Percentiles rank a stretch among this genome's conserved stretches.
phyloP scores from a whole-genome alignment of 345 rosid species.

The Ceriops tagal region DNA sequence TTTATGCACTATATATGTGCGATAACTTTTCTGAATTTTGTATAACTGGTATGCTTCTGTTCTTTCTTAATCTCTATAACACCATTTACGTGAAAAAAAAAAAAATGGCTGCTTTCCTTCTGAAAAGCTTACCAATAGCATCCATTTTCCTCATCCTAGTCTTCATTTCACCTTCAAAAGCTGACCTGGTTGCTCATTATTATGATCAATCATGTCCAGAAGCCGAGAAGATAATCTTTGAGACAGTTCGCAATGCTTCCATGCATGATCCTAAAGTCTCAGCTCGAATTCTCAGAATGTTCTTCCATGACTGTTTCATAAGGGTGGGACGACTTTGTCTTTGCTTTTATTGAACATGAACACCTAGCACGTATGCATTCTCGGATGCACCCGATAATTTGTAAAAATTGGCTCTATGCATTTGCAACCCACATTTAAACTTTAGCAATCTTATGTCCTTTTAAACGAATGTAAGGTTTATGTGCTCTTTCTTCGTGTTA shows the following conservation, averaged over 20 bases:
- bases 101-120: constrained; percentile 27
- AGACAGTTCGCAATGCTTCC: constrained; percentile 57
- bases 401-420: background rate
- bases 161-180: constrained; percentile 30
- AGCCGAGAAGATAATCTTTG: constrained; percentile 58
- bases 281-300: constrained; percentile 80
- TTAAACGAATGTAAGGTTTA: background rate
- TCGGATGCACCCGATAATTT: background rate
- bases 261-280: constrained; percentile 69
- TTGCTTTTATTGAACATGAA: background rate
- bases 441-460: background rate
- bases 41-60: background rate
- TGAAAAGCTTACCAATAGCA: constrained; percentile 11
- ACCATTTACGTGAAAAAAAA: constrained; percentile 1
- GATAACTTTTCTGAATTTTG: constrained; percentile 10
- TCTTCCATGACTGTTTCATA: constrained; percentile 88
- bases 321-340: constrained; percentile 39
- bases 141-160: constrained; percentile 20
- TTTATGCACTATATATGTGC: constrained; percentile 26
- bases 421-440: background rate
- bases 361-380: background rate
- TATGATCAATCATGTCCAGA: constrained; percentile 68
- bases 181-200: constrained; percentile 44
- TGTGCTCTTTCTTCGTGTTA: background rate
- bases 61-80: background rate